phyloP scores from a whole-genome alignment of 345 rosid species.

The Arabidopsis arenosa region DNA sequence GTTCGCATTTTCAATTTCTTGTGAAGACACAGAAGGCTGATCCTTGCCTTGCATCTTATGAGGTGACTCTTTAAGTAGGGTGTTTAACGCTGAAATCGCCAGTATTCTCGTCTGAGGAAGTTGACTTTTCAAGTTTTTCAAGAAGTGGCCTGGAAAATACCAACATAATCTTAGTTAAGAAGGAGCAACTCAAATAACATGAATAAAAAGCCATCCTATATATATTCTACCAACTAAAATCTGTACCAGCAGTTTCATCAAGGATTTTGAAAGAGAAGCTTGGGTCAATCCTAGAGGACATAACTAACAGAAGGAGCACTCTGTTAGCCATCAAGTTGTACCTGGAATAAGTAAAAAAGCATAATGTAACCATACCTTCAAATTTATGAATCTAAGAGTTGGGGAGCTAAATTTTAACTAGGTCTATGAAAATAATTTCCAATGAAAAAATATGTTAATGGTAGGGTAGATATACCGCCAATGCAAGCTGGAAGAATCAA shows the following conservation, averaged over 20 bases:
- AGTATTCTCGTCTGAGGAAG: constrained; percentile 99
- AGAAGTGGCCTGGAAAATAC: constrained; percentile 78
- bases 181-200: constrained; percentile 24
- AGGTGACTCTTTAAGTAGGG: constrained; percentile 90
- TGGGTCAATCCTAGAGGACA: constrained; percentile 80
- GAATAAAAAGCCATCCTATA: constrained; percentile 15
- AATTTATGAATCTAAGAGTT: constrained; percentile 5
- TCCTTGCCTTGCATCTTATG: constrained; percentile 68
- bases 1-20: constrained; percentile 55
- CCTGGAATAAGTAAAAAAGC: constrained; percentile 50
- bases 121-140: constrained; percentile 92
- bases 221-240: constrained; percentile 33
- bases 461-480: constrained; percentile 73
- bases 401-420: constrained; percentile 31
- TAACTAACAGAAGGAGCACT: constrained; percentile 87
- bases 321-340: constrained; percentile 99
- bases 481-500: constrained; percentile 87
- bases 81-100: constrained; percentile 95
- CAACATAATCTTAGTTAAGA: constrained; percentile 32
- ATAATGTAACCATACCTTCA: constrained; percentile 18
- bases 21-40: constrained; percentile 44
- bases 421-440: constrained; percentile 10
- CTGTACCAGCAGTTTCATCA: constrained; percentile 87
- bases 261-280: constrained; percentile 71
- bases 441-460: constrained; percentile 5